Evolutionary conservation across 345 rosid species (phyloP), one percentile per base, ranked within the genome.

Genomic region (Populus alba): DNA sequence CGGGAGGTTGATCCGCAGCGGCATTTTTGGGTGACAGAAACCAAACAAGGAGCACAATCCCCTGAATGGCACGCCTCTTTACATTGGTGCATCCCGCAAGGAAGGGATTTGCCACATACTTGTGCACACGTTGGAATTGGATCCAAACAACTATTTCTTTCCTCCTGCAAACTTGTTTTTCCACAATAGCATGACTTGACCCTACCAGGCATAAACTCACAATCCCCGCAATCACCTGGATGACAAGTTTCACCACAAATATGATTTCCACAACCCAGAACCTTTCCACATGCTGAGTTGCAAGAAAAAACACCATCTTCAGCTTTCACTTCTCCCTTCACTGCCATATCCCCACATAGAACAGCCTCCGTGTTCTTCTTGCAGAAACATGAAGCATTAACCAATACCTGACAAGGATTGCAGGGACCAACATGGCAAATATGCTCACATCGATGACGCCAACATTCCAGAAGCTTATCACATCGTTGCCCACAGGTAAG

Each of bases 381-480:
- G 88, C 98, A 96, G 75, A 96, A 96, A 80, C 98, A 96, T 12
- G 90, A 74, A 57, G 97, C 97, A 88, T 75, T 87, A 62, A 94
- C 83, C 71, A 80, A 39, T 82, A 90, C 88, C 75, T 83, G 89
- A 84, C 98, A 96, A 70, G 92, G 88, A 86, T 85, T 90, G 77
- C 99, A 96, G 53, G 89, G 85, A 67, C 99, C 99, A 73, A 94
- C 86, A 47, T 94, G 99, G 81, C 99, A 96, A 66, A 83, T 49
- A 55, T 75, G 81, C 78, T 88, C 91, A 67, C 99, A 96, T 20
- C 8, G 88, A 81, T 96, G 99, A 38, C 98, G 93, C 67, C 83
- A 78, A 35, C 99, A 96, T 27, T 82, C 88, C 72, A 92, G 97
- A 85, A 87, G 90, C 89, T 89, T 96, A 74, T 88, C 85, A 57